Conservation (phyloP, 306 rosid genomes). For the Vicia sativa region DNA sequence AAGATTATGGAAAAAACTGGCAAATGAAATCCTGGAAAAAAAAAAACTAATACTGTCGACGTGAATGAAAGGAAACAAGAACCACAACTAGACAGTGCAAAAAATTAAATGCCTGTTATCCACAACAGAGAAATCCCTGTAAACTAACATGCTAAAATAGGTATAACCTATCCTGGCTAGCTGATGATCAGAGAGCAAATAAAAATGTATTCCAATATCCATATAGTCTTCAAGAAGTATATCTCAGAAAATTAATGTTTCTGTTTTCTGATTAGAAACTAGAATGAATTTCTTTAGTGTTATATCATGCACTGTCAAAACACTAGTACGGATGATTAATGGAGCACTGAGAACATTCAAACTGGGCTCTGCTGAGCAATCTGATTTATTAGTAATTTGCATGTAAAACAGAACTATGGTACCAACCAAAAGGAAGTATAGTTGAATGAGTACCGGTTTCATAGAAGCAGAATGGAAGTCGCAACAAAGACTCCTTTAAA, state of each 20-base stretch:
- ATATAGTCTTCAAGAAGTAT: neutral
- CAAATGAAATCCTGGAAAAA: conserved; percentile 27
- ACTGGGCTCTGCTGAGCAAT: neutral
- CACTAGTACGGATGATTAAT: conserved; percentile 7
- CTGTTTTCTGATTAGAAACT: neutral
- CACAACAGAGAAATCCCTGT: conserved; percentile 8
- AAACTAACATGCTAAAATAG: conserved; percentile 16
- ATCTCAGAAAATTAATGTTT: conserved; percentile 6
- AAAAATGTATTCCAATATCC: conserved; percentile 17
- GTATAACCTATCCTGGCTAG: conserved; percentile 6
- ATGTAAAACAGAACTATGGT: conserved; percentile 10
- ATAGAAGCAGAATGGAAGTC: conserved; percentile 10
- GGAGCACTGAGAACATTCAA: conserved; percentile 5
- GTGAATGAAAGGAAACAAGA: conserved; percentile 8
- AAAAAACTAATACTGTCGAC: conserved; percentile 7
- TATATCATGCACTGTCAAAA: neutral
- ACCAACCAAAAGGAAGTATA: conserved; percentile 6
- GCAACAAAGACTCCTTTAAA: neutral
- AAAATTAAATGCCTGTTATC: conserved; percentile 5
- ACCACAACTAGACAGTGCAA: conserved; percentile 21
- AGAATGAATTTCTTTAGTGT: conserved; percentile 1
- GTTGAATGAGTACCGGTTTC: neutral
- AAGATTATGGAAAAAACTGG: conserved; percentile 24
- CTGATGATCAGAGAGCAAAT: conserved; percentile 9
- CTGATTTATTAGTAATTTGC: conserved; percentile 24